These are phyloP conservation scores for Ceratopteris richardii DNA, from an alignment of 75 land plant genomes.

Conservation along the genomic window DNA sequence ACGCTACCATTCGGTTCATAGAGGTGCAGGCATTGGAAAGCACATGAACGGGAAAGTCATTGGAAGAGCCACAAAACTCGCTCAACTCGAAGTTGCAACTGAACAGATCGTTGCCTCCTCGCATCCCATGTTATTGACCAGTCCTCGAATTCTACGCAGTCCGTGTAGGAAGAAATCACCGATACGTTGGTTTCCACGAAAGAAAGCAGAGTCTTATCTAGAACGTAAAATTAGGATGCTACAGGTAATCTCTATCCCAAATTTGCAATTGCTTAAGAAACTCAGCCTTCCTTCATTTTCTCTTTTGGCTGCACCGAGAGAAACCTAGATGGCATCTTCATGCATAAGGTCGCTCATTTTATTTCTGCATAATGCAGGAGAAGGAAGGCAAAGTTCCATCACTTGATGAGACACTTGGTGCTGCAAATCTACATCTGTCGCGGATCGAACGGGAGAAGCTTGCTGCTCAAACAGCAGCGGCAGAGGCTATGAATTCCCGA, in stretches of 20 bases:
- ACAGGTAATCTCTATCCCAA: constrained; percentile 31
- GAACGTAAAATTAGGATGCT: constrained; percentile 70
- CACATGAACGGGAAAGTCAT: not conserved
- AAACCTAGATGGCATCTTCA: not conserved
- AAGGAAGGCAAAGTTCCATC: constrained; percentile 52
- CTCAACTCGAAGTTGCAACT: not conserved
- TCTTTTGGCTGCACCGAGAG: not conserved
- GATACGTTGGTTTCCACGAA: constrained; percentile 73
- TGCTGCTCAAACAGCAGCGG: constrained; percentile 66
- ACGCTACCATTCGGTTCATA: not conserved
- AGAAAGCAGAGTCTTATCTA: constrained; percentile 64
- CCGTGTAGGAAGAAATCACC: constrained; percentile 26
- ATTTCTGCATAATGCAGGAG: constrained; percentile 33
- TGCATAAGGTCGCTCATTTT: not conserved
- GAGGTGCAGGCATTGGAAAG: not conserved
- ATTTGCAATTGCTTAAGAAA: not conserved
- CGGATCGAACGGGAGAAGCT: constrained; percentile 65
- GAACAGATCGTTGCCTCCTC: not conserved
- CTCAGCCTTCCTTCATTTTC: not conserved
- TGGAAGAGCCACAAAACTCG: not conserved
- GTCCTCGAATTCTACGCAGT: not conserved
- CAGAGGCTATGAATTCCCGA: constrained; percentile 58
- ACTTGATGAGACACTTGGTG: constrained; percentile 64
- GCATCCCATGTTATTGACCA: not conserved
- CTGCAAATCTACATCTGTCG: constrained; percentile 54